phyloP scores from a whole-genome alignment of 176 grass and related monocot species.

The Puccinellia tenuiflora region DNA sequence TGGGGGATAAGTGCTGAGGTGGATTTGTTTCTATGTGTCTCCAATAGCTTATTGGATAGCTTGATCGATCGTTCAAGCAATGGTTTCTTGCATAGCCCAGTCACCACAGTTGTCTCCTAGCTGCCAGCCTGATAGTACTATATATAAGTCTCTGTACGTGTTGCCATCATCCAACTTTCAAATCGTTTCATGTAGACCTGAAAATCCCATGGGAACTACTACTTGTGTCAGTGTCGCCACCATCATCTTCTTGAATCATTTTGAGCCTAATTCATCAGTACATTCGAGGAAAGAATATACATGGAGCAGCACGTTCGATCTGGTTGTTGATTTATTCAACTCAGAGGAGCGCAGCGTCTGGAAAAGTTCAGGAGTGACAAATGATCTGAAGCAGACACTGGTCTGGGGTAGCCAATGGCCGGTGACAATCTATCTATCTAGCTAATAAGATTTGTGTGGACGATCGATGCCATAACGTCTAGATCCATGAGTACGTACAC shows the following conservation, averaged over 20 bases:
- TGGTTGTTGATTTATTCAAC: not conserved
- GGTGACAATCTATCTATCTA: not conserved
- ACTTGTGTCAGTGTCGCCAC: not conserved
- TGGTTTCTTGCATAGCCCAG: not conserved
- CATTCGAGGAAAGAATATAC: not conserved
- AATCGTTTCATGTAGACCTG: not conserved
- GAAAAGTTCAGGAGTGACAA: not conserved
- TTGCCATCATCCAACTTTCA: constrained; percentile 17
- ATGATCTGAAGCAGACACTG: not conserved
- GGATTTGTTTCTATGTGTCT: not conserved
- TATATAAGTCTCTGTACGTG: constrained; percentile 2
- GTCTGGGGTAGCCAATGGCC: not conserved
- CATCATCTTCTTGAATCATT: not conserved
- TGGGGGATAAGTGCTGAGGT: constrained; percentile 51
- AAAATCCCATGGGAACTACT: not conserved
- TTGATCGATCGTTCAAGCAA: constrained; percentile 8
- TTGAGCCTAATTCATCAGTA: not conserved
- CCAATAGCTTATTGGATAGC: not conserved
- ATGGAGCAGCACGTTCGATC: not conserved
- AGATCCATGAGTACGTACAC: constrained; percentile 6
- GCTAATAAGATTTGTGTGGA: not conserved
- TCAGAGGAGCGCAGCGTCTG: not conserved
- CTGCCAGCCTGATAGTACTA: not conserved
- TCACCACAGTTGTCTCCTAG: not conserved
- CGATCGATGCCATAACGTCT: not conserved